Evolutionary conservation across 2,329 filamentous ascomycete species (phyloP).

Genomic region (Neophaeococcomyces aloes): DNA sequence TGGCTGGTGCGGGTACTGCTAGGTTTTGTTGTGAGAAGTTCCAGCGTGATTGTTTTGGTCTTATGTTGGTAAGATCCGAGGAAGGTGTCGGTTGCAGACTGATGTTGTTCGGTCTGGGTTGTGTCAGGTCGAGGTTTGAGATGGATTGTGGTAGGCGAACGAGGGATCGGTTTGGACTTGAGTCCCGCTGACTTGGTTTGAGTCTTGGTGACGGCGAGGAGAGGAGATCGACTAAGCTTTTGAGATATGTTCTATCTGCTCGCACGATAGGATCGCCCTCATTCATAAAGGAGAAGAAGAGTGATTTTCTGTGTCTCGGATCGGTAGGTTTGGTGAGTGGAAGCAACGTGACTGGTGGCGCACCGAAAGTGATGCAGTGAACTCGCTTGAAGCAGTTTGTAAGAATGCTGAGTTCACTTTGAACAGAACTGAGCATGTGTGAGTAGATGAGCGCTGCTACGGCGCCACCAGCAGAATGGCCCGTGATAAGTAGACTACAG

Average conservation of each 20-base stretch:
- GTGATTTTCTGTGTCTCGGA: constrained; percentile 46
- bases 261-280: constrained; percentile 73
- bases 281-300: constrained; percentile 74
- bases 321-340: constrained; percentile 53
- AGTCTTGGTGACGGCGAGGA: constrained; percentile 33
- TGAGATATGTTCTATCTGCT: constrained; percentile 66
- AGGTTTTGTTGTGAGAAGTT: constrained; percentile 19
- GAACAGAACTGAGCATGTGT: constrained; percentile 60
- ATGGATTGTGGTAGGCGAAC: constrained; percentile 1
- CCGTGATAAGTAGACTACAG: constrained; percentile 69
- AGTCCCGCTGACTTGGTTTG: background rate
- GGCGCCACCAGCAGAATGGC: constrained; percentile 77
- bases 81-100: background rate
- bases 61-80: background rate
- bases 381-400: constrained; percentile 64
- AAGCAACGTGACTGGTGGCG: constrained; percentile 63
- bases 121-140: constrained; percentile 9
- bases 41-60: background rate
- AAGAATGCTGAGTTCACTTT: constrained; percentile 59
- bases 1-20: background rate
- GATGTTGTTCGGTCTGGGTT: constrained; percentile 5
- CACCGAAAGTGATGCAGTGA: constrained; percentile 79
- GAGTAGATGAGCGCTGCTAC: constrained; percentile 69
- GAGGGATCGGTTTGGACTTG: background rate
- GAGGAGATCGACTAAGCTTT: constrained; percentile 61